A percentile compares a stretch with the other conserved stretches of the same genome.
Conservation (phyloP, 2,329 filamentous ascomycete genomes). For the Alternaria hordeiaustralica region DNA sequence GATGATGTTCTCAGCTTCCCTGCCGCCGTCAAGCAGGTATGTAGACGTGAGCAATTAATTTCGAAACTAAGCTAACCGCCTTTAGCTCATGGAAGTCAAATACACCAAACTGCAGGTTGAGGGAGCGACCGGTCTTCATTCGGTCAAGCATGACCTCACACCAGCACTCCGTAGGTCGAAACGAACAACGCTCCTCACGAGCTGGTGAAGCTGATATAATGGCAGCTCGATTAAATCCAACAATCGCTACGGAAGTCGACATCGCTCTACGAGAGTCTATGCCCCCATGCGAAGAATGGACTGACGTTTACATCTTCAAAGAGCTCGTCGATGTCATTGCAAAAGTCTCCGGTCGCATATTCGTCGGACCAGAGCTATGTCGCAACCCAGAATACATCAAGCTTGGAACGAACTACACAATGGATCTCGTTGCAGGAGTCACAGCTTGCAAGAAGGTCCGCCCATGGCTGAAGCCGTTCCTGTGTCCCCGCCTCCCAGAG, state of each 20-base stretch:
- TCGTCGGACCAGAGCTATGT: constrained; percentile 42
- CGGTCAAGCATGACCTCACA: constrained; percentile 44
- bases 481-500: constrained; percentile 34
- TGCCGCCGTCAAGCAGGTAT: constrained; percentile 31
- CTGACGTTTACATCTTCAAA: constrained; percentile 34
- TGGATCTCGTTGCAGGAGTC: constrained; percentile 39
- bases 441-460: constrained; percentile 34
- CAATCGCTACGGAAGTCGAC: constrained; percentile 41
- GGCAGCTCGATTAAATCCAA: constrained; percentile 37
- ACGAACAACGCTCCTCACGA: neutral
- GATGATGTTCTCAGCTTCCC: constrained; percentile 45
- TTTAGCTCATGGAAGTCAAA: constrained; percentile 37
- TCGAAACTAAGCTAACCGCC: constrained; percentile 10
- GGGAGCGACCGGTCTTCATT: constrained; percentile 19
- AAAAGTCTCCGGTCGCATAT: constrained; percentile 42
- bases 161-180: constrained; percentile 40
- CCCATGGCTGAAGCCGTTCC: constrained; percentile 33
- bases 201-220: constrained; percentile 13
- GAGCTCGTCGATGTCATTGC: constrained; percentile 42
- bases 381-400: constrained; percentile 40
- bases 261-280: constrained; percentile 32
- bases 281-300: constrained; percentile 42
- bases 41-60: neutral
- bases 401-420: constrained; percentile 37
- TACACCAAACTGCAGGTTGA: constrained; percentile 39